phyloP scores from a whole-genome alignment of 768 basidiomycete species.

The Auriculariales sp. region DNA sequence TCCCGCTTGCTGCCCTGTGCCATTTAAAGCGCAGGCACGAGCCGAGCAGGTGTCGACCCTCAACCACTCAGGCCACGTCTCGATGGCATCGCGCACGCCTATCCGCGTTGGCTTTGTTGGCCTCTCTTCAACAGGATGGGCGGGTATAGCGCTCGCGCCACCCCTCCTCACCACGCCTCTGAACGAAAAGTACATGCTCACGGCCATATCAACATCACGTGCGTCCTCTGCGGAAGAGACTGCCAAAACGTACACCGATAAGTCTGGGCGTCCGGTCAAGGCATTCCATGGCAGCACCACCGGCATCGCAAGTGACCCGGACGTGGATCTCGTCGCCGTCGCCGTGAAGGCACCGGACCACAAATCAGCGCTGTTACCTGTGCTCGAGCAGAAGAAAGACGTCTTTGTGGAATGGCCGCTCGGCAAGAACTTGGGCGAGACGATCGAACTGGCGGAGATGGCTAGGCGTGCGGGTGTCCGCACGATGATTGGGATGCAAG shows the following conservation, averaged over 20 bases:
- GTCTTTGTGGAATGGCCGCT: constrained; percentile 29
- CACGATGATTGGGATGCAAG: constrained; percentile 22
- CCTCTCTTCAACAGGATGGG: background rate
- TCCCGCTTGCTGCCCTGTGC: too few species aligned
- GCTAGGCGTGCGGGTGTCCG: constrained; percentile 17
- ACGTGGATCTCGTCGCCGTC: constrained; percentile 24
- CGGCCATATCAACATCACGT: constrained; percentile 22
- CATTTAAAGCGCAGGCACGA: too few species aligned
- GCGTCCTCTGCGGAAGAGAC: constrained; percentile 16
- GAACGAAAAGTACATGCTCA: constrained; percentile 12
- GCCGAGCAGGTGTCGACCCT: too few species aligned
- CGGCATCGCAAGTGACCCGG: constrained; percentile 18
- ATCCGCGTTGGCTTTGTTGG: background rate
- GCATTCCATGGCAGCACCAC: constrained; percentile 9
- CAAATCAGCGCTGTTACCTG: constrained; percentile 16
- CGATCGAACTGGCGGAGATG: constrained; percentile 18
- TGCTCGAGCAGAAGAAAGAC: constrained; percentile 23
- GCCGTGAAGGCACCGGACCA: constrained; percentile 20
- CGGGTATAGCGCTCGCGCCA: background rate
- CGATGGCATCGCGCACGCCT: too few species aligned
- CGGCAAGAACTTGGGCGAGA: constrained; percentile 18
- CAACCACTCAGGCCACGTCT: too few species aligned
- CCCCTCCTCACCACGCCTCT: background rate
- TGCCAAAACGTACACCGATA: constrained; percentile 17
- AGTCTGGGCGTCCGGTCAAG: constrained; percentile 5